Evolutionary conservation across 2,329 filamentous ascomycete species (phyloP), one percentile per base, ranked within the genome.

Genomic region (Acephala macrosclerotiorum): DNA sequence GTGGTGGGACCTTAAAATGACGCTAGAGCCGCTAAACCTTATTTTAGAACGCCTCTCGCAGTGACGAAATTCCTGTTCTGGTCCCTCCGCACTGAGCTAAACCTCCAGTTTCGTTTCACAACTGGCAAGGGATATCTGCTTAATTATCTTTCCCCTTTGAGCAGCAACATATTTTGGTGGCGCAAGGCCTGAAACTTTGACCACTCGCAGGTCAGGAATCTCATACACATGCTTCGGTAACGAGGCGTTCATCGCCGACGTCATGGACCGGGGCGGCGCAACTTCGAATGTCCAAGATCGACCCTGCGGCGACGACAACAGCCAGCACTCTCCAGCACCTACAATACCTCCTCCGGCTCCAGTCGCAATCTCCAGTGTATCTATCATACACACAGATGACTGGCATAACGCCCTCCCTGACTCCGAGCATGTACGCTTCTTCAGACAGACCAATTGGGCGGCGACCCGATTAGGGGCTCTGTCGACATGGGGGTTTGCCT

Each of bases 401-500:
- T 75, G 73, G 73, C 33, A 66, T 7, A 58, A 58, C 16, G 36
- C 51, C 22, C 35, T 75, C 5, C 73, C 73, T n/a, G 29, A 59
- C 33, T 64, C 70, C 7, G 64, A 70, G 2, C 71, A 75, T 66
- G 61, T 70, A 1, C 49, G 26, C 5, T 72, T 73, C 22, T 74
- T 75, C 42, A 67, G 42, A 40, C n/a, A 59, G 5, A 65, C 53
- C 5, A 60, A 75, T 58, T 75, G 73, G 73, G 65, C 69, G 29
- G 66, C 65, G 16, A 71, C 59, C 7, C 45, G 25, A 2, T 51
- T 75, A 14, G 73, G 73, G 0, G 68, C 70, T n/a, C 51, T 73
- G 14, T 49, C 60, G 20, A 55, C 26, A 36, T 75, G 72, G 72
- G 26, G 63, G 7, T 29, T 66, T 36, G 66, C 69, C 2, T 61